phyloP scores from a whole-genome alignment of 768 basidiomycete species.

The Pleurotus cornucopiae region DNA sequence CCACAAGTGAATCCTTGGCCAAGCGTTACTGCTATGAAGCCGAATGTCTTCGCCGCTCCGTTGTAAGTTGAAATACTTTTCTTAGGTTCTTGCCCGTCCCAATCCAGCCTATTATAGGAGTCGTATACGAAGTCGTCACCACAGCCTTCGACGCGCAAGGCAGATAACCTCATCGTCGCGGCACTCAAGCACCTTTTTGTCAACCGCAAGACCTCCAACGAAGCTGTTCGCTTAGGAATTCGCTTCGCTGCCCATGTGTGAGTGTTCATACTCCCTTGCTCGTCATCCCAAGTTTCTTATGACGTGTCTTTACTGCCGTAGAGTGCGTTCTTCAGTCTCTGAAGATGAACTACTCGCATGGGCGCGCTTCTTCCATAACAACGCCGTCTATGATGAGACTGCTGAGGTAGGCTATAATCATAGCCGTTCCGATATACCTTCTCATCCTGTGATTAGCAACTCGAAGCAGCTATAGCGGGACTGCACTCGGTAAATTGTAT shows the following conservation, averaged over 20 bases:
- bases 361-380: constrained; percentile 8
- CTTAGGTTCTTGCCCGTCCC: background rate
- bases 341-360: constrained; percentile 1
- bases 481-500: background rate
- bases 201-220: constrained; percentile 5
- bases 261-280: background rate
- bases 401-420: background rate
- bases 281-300: background rate
- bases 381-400: constrained; percentile 6
- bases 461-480: constrained; percentile 3
- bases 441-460: background rate
- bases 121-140: background rate
- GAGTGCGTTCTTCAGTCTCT: constrained; percentile 1
- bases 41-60: background rate
- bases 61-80: background rate
- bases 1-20: constrained; percentile 5
- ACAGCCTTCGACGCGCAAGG: background rate
- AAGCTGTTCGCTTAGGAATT: background rate
- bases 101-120: background rate
- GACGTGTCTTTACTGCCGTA: background rate
- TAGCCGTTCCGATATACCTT: too few species aligned
- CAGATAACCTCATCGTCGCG: constrained; percentile 5
- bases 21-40: constrained; percentile 5
- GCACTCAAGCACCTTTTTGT: constrained; percentile 9
- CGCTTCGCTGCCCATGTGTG: constrained; percentile 6